These are phyloP conservation scores for Leccinum ponderosum DNA, from an alignment of 1,284 basidiomycete genomes.

Conservation along the genomic window DNA sequence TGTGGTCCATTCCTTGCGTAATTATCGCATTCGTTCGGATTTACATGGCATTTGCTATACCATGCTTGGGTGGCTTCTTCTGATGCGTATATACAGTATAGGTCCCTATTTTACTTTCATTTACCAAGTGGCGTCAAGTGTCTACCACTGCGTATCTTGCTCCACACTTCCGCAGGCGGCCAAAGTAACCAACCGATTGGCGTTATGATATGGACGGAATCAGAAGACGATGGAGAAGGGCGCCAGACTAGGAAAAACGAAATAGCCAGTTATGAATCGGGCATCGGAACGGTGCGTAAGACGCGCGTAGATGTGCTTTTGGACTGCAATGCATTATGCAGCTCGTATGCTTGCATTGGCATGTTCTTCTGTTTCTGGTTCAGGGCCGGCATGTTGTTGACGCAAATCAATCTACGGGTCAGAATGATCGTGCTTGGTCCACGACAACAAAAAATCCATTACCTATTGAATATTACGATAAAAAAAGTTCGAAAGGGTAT, in stretches of 20 bases:
- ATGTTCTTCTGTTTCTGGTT: slow-evolving; percentile 38
- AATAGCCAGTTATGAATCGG: slow-evolving; percentile 48
- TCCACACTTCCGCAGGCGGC: slow-evolving; percentile 70
- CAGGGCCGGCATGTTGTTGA: not conserved
- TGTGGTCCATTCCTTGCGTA: not conserved
- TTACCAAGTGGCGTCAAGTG: slow-evolving; percentile 54
- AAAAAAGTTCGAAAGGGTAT: not conserved
- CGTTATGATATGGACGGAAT: slow-evolving; percentile 50
- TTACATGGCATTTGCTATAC: not conserved
- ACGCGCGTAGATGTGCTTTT: slow-evolving; percentile 52
- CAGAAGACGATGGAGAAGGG: slow-evolving; percentile 36
- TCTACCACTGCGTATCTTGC: slow-evolving; percentile 53
- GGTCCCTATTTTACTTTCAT: slow-evolving; percentile 51
- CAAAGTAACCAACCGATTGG: slow-evolving; percentile 70
- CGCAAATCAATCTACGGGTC: not conserved
- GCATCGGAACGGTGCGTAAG: slow-evolving; percentile 49
- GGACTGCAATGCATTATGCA: slow-evolving; percentile 55
- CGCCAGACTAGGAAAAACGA: slow-evolving; percentile 65
- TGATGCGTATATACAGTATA: slow-evolving; percentile 51
- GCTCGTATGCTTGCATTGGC: slow-evolving; percentile 66
- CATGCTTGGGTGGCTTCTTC: slow-evolving; percentile 36
- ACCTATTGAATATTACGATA: not conserved
- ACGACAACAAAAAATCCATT: not conserved
- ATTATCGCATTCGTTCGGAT: not conserved
- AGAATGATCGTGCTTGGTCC: not conserved